Conservation (phyloP, 2,329 filamentous ascomycete genomes). For the Leptographium flavum region DNA sequence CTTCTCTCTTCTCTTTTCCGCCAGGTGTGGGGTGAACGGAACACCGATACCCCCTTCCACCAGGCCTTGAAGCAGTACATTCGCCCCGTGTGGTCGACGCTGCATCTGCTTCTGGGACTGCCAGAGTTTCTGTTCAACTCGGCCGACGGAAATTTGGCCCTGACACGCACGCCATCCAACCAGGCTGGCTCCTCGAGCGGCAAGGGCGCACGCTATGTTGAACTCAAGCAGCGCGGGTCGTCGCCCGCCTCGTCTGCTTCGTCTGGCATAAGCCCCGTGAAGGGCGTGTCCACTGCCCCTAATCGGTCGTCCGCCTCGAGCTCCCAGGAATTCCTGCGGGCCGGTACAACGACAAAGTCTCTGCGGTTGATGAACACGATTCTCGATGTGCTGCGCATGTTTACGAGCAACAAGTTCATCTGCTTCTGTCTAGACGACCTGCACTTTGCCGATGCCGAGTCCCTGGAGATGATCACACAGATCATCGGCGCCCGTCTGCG, state of each 20-base stretch:
- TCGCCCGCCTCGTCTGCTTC: conserved; percentile 20
- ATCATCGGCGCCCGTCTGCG: conserved; percentile 68
- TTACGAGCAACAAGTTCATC: conserved; percentile 73
- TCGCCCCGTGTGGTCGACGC: conserved; percentile 47
- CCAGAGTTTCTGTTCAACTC: conserved; percentile 51
- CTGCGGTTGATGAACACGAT: conserved; percentile 79
- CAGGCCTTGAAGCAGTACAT: conserved; percentile 47
- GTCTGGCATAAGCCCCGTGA: not conserved
- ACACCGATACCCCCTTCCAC: conserved; percentile 51
- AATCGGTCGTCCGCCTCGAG: conserved; percentile 29
- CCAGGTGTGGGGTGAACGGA: conserved; percentile 52
- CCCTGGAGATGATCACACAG: conserved; percentile 66
- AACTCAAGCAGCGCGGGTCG: conserved; percentile 14
- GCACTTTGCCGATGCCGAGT: conserved; percentile 82
- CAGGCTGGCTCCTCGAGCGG: conserved; percentile 14
- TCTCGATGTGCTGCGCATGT: conserved; percentile 68
- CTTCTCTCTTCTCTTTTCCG: conserved; percentile 52
- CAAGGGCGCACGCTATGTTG: conserved; percentile 11
- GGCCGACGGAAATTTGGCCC: conserved; percentile 4
- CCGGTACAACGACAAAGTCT: conserved; percentile 43
- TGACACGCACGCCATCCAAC: conserved; percentile 23
- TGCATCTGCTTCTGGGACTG: conserved; percentile 46
- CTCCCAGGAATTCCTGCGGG: conserved; percentile 45
- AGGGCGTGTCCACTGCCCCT: conserved; percentile 16
- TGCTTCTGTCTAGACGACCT: conserved; percentile 82